Percentiles rank a stretch among this genome's conserved stretches.
These are phyloP conservation scores for Xylaria arbuscula DNA, from an alignment of 2,329 filamentous ascomycete genomes.

Conservation along the genomic window DNA sequence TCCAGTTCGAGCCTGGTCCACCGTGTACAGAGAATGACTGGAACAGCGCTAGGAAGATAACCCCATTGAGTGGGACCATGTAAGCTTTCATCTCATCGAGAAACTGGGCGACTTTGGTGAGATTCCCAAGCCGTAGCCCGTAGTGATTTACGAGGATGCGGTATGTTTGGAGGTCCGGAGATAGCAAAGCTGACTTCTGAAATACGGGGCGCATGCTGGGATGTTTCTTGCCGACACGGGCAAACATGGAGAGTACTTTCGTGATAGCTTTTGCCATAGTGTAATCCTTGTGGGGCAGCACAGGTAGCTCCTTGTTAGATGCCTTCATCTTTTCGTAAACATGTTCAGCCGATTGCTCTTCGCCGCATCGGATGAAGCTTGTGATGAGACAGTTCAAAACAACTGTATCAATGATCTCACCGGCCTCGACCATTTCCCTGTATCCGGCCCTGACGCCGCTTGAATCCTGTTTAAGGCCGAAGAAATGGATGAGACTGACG, in stretches of 20 bases:
- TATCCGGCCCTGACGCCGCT: slow-evolving; percentile 82
- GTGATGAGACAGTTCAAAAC: slow-evolving; percentile 89
- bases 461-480: slow-evolving; percentile 79
- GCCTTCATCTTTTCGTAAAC: slow-evolving; percentile 88
- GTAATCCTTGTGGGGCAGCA: slow-evolving; percentile 59
- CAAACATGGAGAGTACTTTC: slow-evolving; percentile 68
- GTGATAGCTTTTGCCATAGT: slow-evolving; percentile 62
- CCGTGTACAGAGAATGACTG: slow-evolving; percentile 84
- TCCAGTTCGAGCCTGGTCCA: slow-evolving; percentile 77
- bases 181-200: slow-evolving; percentile 73
- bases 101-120: slow-evolving; percentile 75
- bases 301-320: slow-evolving; percentile 57
- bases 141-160: slow-evolving; percentile 82
- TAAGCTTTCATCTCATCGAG: slow-evolving; percentile 83
- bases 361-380: slow-evolving; percentile 79
- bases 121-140: slow-evolving; percentile 73
- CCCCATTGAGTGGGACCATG: slow-evolving; percentile 75
- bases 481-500: slow-evolving; percentile 84
- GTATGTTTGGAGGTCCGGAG: slow-evolving; percentile 83
- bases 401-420: slow-evolving; percentile 88
- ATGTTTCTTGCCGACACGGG: slow-evolving; percentile 64
- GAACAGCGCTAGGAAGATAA: slow-evolving; percentile 83
- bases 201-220: slow-evolving; percentile 63
- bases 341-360: slow-evolving; percentile 79
- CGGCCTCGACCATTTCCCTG: slow-evolving; percentile 81